Conservation (phyloP, 2,329 filamentous ascomycete species). For the Paecilomyces formosus region DNA sequence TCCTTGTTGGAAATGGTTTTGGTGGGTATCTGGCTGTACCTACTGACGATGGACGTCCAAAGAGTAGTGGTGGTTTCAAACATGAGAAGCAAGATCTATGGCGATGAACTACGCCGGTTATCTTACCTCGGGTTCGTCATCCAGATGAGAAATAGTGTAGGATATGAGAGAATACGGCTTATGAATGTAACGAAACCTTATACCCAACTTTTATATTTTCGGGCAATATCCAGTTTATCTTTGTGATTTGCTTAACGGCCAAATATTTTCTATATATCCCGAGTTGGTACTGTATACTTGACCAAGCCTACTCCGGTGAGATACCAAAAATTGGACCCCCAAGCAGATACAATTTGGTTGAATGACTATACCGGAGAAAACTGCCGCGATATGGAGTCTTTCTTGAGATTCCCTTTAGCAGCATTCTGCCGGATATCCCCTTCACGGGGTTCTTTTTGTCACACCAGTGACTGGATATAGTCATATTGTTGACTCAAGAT, state of each 20-base stretch:
- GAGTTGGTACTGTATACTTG: neutral
- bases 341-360: too few species aligned
- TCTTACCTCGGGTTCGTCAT: neutral
- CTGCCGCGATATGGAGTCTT: neutral
- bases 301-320: neutral
- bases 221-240: neutral
- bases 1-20: slow-evolving; percentile 61
- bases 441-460: neutral
- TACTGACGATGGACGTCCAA: slow-evolving; percentile 36
- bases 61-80: slow-evolving; percentile 25
- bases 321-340: too few species aligned
- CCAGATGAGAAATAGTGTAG: neutral
- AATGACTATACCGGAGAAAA: neutral
- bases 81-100: slow-evolving; percentile 31
- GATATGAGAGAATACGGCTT: neutral
- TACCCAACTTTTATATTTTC: neutral
- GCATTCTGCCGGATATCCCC: too few species aligned
- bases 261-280: neutral
- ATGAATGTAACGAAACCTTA: neutral
- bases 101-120: slow-evolving; percentile 17
- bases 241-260: neutral
- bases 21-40: slow-evolving; percentile 61
- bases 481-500: neutral
- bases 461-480: neutral
- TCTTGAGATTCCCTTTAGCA: neutral